Evolutionary conservation across 495 filamentous ascomycete species (phyloP).

Genomic region (Neurospora sp.): DNA sequence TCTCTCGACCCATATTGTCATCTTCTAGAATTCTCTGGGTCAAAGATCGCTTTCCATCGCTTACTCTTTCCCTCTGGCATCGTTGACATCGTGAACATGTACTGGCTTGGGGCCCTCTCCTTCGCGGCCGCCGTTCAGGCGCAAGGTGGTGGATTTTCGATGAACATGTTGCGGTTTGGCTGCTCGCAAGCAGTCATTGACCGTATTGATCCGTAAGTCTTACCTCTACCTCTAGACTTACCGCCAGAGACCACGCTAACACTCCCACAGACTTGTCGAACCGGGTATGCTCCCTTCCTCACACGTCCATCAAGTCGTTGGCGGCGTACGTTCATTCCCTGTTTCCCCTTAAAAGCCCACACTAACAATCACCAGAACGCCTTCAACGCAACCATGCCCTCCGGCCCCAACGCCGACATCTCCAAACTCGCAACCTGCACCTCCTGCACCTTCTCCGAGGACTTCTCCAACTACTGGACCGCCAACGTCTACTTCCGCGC

Average conservation of each 20-base stretch:
- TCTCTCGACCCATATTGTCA: background rate
- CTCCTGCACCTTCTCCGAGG: slow-evolving; percentile 33
- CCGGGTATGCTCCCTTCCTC: slow-evolving; percentile 28
- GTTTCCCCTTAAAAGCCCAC: background rate
- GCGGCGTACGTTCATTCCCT: slow-evolving; percentile 16
- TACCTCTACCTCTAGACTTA: background rate
- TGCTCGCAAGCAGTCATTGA: slow-evolving; percentile 34
- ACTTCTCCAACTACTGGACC: slow-evolving; percentile 45
- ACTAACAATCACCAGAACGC: slow-evolving; percentile 13
- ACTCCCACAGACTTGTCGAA: slow-evolving; percentile 23
- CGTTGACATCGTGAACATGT: slow-evolving; percentile 15
- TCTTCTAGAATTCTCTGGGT: background rate
- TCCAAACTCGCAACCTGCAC: slow-evolving; percentile 29
- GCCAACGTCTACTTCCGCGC: slow-evolving; percentile 44
- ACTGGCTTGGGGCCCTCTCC: slow-evolving; percentile 24
- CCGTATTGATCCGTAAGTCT: slow-evolving; percentile 25
- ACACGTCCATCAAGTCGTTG: slow-evolving; percentile 39
- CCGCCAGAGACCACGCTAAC: background rate
- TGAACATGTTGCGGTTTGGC: slow-evolving; percentile 35
- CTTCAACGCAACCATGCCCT: slow-evolving; percentile 36
- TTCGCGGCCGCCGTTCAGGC: slow-evolving; percentile 24
- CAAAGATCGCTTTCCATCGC: background rate
- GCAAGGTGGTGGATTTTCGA: slow-evolving; percentile 15
- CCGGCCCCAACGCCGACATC: slow-evolving; percentile 21
- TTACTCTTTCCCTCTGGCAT: background rate